Percentiles rank a stretch among this genome's conserved stretches.
Conservation (phyloP, 179 eudicot genomes). For the Corrigiola litoralis region DNA sequence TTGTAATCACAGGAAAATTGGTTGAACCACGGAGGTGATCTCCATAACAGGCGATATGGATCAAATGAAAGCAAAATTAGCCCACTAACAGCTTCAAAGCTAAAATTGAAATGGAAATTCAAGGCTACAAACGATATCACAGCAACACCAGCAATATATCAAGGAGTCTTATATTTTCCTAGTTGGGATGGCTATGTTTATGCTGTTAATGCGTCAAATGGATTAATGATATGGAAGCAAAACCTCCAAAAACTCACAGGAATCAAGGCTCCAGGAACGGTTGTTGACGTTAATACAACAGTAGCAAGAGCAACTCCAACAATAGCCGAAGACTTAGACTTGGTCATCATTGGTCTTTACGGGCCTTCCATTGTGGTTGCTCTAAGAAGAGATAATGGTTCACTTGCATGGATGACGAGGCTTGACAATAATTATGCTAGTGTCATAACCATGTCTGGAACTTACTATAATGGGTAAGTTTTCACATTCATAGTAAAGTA, state of each 20-base stretch:
- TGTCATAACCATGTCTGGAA: conserved; percentile 23
- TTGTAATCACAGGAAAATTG: no score
- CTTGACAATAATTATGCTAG: conserved; percentile 16
- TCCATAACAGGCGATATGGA: conserved; percentile 22
- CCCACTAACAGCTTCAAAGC: conserved; percentile 21
- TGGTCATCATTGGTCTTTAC: conserved; percentile 25
- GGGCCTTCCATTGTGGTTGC: conserved; percentile 31
- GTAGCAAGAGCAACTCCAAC: conserved; percentile 25
- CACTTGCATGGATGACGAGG: conserved; percentile 19
- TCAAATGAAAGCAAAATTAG: conserved; percentile 21
- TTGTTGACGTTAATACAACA: conserved; percentile 9
- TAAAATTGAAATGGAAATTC: conserved; percentile 23
- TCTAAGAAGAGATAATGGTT: conserved; percentile 16
- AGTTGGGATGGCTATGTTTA: conserved; percentile 31
- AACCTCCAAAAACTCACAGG: conserved; percentile 27
- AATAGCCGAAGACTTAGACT: conserved; percentile 8
- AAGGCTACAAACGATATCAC: conserved; percentile 19
- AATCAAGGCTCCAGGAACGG: conserved; percentile 2
- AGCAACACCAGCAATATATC: conserved; percentile 27
- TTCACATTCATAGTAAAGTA: neutral
- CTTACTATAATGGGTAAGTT: conserved; percentile 20
- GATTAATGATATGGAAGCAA: conserved; percentile 25
- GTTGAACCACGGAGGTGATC: conserved; percentile 34
- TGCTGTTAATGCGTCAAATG: conserved; percentile 25
- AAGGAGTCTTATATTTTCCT: conserved; percentile 25